Conservation (phyloP, 768 basidiomycete genomes). For the Coprinellus micaceus region DNA sequence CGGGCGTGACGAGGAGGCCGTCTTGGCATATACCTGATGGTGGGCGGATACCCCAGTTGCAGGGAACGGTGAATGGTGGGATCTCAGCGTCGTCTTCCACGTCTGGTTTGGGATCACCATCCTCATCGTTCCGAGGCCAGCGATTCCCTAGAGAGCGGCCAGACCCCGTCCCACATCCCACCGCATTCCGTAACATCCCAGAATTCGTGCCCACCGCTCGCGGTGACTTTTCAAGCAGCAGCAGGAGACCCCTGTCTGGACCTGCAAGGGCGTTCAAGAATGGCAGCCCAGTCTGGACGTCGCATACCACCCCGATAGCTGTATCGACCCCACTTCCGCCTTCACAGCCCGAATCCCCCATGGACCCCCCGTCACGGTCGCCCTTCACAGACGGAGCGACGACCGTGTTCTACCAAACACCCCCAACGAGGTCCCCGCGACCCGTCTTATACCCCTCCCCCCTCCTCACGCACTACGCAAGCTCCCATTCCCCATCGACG, state of each 20-base stretch:
- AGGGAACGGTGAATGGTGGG: background rate
- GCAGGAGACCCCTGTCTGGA: constrained; percentile 42
- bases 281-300: constrained; percentile 36
- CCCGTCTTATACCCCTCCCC: constrained; percentile 44
- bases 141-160: constrained; percentile 20
- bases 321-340: constrained; percentile 44
- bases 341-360: constrained; percentile 42
- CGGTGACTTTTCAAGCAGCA: constrained; percentile 28
- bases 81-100: constrained; percentile 8
- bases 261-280: constrained; percentile 35
- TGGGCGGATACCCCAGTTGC: constrained; percentile 12
- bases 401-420: constrained; percentile 70
- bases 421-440: constrained; percentile 44
- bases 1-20: constrained; percentile 38
- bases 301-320: constrained; percentile 28
- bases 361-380: constrained; percentile 18
- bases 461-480: constrained; percentile 38
- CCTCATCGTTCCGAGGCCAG: constrained; percentile 19
- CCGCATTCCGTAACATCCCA: constrained; percentile 21
- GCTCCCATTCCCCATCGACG: constrained; percentile 4
- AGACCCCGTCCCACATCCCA: constrained; percentile 21
- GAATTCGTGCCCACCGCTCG: constrained; percentile 28
- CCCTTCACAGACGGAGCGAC: constrained; percentile 32
- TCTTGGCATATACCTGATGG: constrained; percentile 44
- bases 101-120: constrained; percentile 11